Evolutionary conservation across 2,329 filamentous ascomycete species (phyloP).

Genomic region (Zymoseptoria crescenta): DNA sequence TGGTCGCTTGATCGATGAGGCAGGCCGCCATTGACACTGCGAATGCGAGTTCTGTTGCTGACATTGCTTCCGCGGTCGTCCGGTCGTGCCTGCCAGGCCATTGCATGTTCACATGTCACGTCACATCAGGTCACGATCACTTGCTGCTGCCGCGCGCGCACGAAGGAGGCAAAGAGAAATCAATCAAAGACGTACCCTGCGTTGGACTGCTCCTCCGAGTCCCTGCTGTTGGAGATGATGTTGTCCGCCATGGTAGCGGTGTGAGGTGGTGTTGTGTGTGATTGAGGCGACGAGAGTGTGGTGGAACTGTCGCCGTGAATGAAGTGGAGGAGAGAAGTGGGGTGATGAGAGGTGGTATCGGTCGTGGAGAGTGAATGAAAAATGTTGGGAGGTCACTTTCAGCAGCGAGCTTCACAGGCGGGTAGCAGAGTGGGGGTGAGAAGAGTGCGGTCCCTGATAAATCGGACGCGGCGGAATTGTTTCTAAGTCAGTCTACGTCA

Average conservation of each 20-base stretch:
- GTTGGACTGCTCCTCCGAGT: conserved; percentile 37
- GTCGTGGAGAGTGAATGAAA: not conserved
- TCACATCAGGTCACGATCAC: not conserved
- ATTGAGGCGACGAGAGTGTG: not conserved
- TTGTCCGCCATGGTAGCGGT: conserved; percentile 38
- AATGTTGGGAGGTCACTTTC: not conserved
- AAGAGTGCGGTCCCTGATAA: not conserved
- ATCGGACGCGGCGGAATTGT: not conserved
- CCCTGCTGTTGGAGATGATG: conserved; percentile 31
- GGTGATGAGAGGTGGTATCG: not conserved
- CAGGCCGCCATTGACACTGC: not conserved
- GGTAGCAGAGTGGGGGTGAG: not conserved
- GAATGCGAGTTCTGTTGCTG: not conserved
- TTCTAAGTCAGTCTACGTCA: not conserved
- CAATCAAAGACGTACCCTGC: conserved; percentile 36
- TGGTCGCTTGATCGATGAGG: not conserved
- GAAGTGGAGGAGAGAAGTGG: not conserved
- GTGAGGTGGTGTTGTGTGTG: not conserved
- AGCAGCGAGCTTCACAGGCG: not conserved
- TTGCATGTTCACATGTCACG: not conserved
- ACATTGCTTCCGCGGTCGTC: not conserved
- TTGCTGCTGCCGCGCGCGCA: not conserved
- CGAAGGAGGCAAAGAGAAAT: not conserved
- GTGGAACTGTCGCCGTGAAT: not conserved
- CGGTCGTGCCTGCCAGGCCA: not conserved